Evolutionary conservation across 2,329 filamentous ascomycete genomes (phyloP), one percentile per base, ranked within the genome.

Genomic region (Trichoderma sp.): DNA sequence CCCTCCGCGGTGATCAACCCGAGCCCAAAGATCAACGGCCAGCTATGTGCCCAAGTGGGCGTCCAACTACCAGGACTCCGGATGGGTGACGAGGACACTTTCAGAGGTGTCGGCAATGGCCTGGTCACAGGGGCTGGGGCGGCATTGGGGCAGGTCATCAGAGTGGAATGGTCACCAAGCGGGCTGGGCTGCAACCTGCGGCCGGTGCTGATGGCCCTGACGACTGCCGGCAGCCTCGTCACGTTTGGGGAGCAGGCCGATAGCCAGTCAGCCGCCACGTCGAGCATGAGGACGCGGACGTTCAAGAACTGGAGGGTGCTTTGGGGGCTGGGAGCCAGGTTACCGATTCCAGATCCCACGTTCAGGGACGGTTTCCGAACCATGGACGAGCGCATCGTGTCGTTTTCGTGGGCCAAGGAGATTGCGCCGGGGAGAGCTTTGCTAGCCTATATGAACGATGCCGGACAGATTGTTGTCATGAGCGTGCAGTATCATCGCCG

Each of bases 161-260:
- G 77, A 9, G 68, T 87, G 21, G 81, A 79, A 55, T 88, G 85
- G 85, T 87, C 84, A n/a, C 84, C 85, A 0, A 75, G 74, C n/a
- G 83, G 82, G 1, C 73, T 88, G n/a, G 85, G 85, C 1, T 78
- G 79, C 47, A 85, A 86, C 69, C 72, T 79, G 7, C 78, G 85
- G 1, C 80, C 84, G 0, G 79, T 86, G 5, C 74, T 88, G 41
- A 79, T 76, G 15, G 81, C 82, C 4, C 72, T 87, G 67, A 81
- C 81, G 1, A 82, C 82, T 9, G 79, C 78, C 1, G 85, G 85
- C 1, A 76, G 77, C 56, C 69, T 88, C 26, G 75, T 81, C 17
- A 75, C 83, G 17, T 81, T 86, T 51, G 84, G 85, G 19, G 84
- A 87, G 70, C 70, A 77, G 44, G 71, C 74, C 15, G 76, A 77